Evolutionary conservation across 345 rosid genomes (phyloP).

Genomic region (Melastoma malabathricum): DNA sequence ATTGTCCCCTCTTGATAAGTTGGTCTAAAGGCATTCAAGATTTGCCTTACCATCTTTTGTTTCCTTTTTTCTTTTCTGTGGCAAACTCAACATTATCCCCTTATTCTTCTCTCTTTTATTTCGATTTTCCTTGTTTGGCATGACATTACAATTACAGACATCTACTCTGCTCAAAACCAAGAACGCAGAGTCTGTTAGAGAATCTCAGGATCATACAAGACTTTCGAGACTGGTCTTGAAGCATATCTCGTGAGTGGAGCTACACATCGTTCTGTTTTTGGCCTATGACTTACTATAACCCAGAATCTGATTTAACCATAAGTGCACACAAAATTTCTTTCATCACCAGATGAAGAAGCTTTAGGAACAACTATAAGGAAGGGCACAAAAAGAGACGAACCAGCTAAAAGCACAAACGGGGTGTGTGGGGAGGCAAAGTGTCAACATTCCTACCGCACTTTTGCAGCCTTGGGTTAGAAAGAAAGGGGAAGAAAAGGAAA

Average conservation of each 20-base stretch:
- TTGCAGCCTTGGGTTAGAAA: constrained; percentile 25
- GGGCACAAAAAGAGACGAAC: constrained; percentile 4
- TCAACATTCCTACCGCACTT: constrained; percentile 24
- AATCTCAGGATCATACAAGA: no score
- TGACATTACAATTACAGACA: no score
- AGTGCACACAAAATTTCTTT: constrained; percentile 20
- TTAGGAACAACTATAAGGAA: neutral
- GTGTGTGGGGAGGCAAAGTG: constrained; percentile 37
- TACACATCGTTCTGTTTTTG: no score
- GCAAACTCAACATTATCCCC: constrained; percentile 2
- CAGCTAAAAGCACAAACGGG: constrained; percentile 1
- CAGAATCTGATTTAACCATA: neutral
- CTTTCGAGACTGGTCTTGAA: no score
- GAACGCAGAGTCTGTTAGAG: no score
- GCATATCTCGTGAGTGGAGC: no score
- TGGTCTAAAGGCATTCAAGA: constrained; percentile 12
- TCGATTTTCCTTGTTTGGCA: neutral
- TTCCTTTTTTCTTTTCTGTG: neutral
- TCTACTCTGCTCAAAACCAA: no score
- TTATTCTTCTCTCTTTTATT: neutral
- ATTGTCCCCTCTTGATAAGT: constrained; percentile 2
- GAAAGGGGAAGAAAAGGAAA: constrained; percentile 7
- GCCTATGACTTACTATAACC: neutral
- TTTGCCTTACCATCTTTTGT: constrained; percentile 11
- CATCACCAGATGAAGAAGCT: constrained; percentile 10